Conservation (phyloP, 2,329 filamentous ascomycete species). For the Paracoccidioides brasiliensis region DNA sequence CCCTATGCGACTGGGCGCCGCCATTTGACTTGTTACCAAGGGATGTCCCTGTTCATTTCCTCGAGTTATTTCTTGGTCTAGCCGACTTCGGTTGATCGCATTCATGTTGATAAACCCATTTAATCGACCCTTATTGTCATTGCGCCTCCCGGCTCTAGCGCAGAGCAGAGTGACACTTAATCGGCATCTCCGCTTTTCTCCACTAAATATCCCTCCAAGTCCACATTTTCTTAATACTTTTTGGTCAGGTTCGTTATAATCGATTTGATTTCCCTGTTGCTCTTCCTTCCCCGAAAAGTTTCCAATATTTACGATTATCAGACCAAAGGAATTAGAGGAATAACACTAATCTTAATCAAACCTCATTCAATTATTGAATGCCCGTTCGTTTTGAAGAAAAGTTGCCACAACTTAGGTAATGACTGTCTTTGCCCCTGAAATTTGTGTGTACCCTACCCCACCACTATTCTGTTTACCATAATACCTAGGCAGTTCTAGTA, state of each 20-base stretch:
- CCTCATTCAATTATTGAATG: not conserved
- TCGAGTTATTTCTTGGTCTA: not conserved
- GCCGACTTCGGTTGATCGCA: not conserved
- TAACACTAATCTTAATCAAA: constrained; percentile 1
- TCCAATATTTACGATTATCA: not conserved
- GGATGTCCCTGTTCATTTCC: not conserved
- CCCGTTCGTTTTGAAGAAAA: not conserved
- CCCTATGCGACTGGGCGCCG: not conserved
- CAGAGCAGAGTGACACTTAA: not conserved
- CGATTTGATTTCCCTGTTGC: not conserved
- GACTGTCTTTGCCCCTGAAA: not conserved
- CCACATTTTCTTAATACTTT: constrained; percentile 1
- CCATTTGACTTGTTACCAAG: not conserved
- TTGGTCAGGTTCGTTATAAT: not conserved
- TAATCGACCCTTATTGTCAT: constrained; percentile 1
- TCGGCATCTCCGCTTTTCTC: constrained; percentile 1
- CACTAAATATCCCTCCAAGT: not conserved
- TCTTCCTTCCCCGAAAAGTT: not conserved
- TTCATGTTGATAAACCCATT: not conserved
- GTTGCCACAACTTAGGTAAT: not conserved
- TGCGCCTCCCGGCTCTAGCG: not conserved
- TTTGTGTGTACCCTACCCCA: not conserved
- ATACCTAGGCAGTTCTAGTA: not conserved
- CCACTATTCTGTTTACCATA: not conserved
- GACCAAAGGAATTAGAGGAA: not conserved